Base-by-base conservation (phyloP, 2,329 filamentous ascomycete species). In the Didymella glomerata region DNA sequence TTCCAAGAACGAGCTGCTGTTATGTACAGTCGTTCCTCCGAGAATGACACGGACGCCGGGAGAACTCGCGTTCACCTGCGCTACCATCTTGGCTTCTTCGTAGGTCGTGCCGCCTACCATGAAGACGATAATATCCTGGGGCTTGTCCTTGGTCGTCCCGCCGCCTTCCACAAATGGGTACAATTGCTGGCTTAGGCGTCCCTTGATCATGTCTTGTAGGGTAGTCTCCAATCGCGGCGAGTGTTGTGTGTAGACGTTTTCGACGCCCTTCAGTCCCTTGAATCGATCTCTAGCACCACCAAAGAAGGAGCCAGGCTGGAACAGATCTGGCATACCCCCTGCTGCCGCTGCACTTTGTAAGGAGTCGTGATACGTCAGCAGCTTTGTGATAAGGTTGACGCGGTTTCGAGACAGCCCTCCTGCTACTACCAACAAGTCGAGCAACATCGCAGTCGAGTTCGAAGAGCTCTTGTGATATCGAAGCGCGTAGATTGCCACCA, bases 191-290 rank as follows among this genome's bases (percentile, higher is more conserved):
- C 88, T 90, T 58, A 99, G 79, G 28, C 91, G 87, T 0, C 95
- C 96, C 74, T 97, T 97, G 80, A 98, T 93, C 50, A 99, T 82
- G 68, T 94, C 94, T 74, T 97, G 94, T 18, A 99, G 80, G 0
- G 93, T 98, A 24, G 86, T 86, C 76, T 97, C 93, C 16, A 99
- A 79, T 22, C 92, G 85, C 0, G 96, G 93, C 6, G 92, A 96
- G 77, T 99, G 95, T 76, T 99, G 96, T 0, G 95, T 99, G 76
- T 99, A 99, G 27, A 99, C 95, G 69, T 99, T 99, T 76, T 99
- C 96, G 1, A 99, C 95, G 1, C 95, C 95, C 73, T 98, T 97
- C 14, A 99, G 83, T 0, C 95, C 95, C 72, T 96, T 97, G 77
- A 99, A 93, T 5, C 93, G 88, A 71, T 90, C 92, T 38, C 92